Evolutionary conservation across 2,329 filamentous ascomycete genomes (phyloP), one percentile per base, ranked within the genome.

Genomic region (Colletotrichum somersetense): DNA sequence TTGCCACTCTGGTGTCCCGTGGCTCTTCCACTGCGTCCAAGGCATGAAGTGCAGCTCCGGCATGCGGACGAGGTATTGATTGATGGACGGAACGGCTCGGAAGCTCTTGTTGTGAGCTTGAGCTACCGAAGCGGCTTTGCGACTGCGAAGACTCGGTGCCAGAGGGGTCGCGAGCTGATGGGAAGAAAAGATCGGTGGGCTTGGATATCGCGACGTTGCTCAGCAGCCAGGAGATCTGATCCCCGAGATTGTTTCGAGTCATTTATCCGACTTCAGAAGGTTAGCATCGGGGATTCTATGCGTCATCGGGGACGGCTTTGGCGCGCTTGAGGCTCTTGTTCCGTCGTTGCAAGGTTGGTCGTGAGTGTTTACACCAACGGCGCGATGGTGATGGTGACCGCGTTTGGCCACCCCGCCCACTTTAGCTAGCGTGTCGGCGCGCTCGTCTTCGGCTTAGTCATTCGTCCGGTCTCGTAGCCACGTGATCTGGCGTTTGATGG

Each of bases 211-310:
- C 77, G 76, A 82, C 79, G 79, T 88, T 86, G 76, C 83, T 83
- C 76, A 89, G 78, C 77, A 90, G 83, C 88, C 88, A 90, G 76
- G 86, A 82, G 76, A 90, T 81, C 79, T 90, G 87, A 77, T 88
- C 85, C 76, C 81, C 79, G 72, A 90, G 84, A 78, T 90, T 90
- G 81, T 90, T 89, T 79, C 86, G 87, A 83, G 88, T 90, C 88
- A 90, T 90, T 83, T 86, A 87, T 83, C 78, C 84, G 80, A 80
- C 76, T 72, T 58, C 55, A 48, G 33, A 38, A 38, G 48, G 35
- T 71, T 10, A 33, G 61, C 66, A 35, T 55, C 59, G 56, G 53
- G 57, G 46, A 2, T 65, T 16, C 56, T 50, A 35, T 40, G 42
- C 73, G 48, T 73, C 73, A 74, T 74, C 40, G 66, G 62, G 44